phyloP scores from a whole-genome alignment of 805 yeast species.

The Kodamaea lidongshanica region DNA sequence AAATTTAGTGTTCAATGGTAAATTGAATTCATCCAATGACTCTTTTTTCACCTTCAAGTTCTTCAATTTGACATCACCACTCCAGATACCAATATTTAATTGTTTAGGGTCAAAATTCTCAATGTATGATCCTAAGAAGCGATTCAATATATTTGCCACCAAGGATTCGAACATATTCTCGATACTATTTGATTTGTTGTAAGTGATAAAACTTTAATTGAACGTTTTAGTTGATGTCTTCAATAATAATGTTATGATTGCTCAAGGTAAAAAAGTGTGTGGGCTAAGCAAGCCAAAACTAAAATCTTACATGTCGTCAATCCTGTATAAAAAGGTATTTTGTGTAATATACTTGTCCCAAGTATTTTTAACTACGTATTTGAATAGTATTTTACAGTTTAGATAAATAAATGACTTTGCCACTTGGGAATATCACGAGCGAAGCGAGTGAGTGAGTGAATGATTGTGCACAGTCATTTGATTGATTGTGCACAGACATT shows the following conservation, averaged over 20 bases:
- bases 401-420: too few relatives aligned
- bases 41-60: slow-evolving; percentile 79
- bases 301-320: background rate
- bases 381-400: too few relatives aligned
- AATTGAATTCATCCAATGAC: slow-evolving; percentile 75
- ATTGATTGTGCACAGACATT: too few relatives aligned
- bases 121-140: slow-evolving; percentile 67
- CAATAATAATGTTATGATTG: background rate
- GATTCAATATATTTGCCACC: slow-evolving; percentile 56
- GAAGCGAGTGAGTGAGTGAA: too few relatives aligned
- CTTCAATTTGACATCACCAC: slow-evolving; percentile 86
- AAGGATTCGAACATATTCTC: slow-evolving; percentile 55
- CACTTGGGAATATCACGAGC: too few relatives aligned
- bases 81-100: slow-evolving; percentile 92
- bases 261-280: background rate
- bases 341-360: background rate
- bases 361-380: background rate
- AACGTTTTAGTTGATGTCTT: background rate
- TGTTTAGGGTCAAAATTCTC: slow-evolving; percentile 96
- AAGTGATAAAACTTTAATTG: too few relatives aligned
- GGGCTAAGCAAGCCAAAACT: background rate
- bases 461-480: too few relatives aligned
- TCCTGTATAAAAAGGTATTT: background rate
- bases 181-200: too few relatives aligned
- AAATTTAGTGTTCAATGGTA: slow-evolving; percentile 81